phyloP scores from a whole-genome alignment of 1,139 yeast species.

The Entelexis paramagnoliae region DNA sequence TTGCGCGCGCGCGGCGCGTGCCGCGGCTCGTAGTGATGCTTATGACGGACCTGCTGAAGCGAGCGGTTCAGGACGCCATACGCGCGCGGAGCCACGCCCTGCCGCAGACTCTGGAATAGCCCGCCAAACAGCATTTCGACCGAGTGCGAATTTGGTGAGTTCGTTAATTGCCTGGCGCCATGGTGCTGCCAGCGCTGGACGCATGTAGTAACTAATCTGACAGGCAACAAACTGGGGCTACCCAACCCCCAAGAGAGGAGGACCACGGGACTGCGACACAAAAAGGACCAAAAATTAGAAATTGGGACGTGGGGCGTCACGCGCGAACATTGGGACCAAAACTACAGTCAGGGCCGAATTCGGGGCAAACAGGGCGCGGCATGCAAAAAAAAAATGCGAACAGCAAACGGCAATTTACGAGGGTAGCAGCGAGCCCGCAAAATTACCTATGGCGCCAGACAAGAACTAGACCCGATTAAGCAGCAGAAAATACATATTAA shows the following conservation, averaged over 20 bases:
- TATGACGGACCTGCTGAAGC: conserved; percentile 16
- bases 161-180: not conserved
- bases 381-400: not conserved
- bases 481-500: too few relatives aligned
- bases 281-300: too few relatives aligned
- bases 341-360: not conserved
- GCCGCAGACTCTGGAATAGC: conserved; percentile 12
- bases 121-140: conserved; percentile 9
- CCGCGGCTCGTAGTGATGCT: conserved; percentile 72
- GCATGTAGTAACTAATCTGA: not conserved
- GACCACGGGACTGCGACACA: too few relatives aligned
- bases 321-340: not conserved
- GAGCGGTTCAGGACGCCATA: conserved; percentile 2
- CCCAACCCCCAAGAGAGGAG: too few relatives aligned
- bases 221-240: too few relatives aligned
- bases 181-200: not conserved
- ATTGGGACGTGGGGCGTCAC: not conserved
- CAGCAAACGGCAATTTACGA: not conserved
- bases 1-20: conserved; percentile 64
- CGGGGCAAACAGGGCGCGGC: too few relatives aligned
- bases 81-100: not conserved
- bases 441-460: too few relatives aligned
- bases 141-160: not conserved
- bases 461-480: too few relatives aligned
- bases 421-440: too few relatives aligned